Conservation (phyloP, 2,329 filamentous ascomycete species). For the Pyrenochaeta sp. region DNA sequence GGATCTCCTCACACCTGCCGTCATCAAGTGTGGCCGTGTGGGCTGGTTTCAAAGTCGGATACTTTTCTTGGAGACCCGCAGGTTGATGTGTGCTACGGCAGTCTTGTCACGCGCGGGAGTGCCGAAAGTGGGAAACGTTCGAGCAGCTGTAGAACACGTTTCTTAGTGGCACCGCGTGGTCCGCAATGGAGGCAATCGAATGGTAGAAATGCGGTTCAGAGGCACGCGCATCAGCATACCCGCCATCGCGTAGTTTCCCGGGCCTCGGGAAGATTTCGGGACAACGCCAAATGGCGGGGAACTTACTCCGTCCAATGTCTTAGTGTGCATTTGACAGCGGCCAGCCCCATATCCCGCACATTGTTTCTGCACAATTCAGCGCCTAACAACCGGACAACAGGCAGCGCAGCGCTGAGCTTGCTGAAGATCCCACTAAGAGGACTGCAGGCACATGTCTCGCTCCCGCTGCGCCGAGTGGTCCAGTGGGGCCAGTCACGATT, state of each 20-base stretch:
- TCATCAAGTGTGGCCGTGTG: slow-evolving; percentile 48
- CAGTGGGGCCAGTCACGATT: slow-evolving; percentile 27
- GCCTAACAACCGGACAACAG: slow-evolving; percentile 1
- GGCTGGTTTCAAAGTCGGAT: slow-evolving; percentile 39
- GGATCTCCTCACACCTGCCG: slow-evolving; percentile 44
- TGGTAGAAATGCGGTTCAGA: slow-evolving; percentile 29
- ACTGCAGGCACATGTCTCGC: slow-evolving; percentile 14
- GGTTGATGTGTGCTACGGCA: slow-evolving; percentile 34
- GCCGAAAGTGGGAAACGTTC: slow-evolving; percentile 28
- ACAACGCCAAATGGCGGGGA: slow-evolving; percentile 27
- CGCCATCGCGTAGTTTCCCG: slow-evolving; percentile 38
- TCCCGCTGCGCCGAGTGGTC: slow-evolving; percentile 26
- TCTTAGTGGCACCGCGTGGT: slow-evolving; percentile 32
- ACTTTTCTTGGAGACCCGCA: slow-evolving; percentile 35
- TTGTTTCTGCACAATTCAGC: slow-evolving; percentile 1
- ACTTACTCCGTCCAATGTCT: slow-evolving; percentile 19
- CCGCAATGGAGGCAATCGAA: slow-evolving; percentile 22
- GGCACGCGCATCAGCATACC: slow-evolving; percentile 37
- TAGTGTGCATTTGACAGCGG: slow-evolving; percentile 16
- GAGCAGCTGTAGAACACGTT: slow-evolving; percentile 37
- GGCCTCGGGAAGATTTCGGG: slow-evolving; percentile 30
- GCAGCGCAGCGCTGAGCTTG: slow-evolving; percentile 20
- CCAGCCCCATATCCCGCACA: neutral
- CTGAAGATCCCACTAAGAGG: slow-evolving; percentile 12
- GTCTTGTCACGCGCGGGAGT: slow-evolving; percentile 27